Evolutionary conservation across 73 alveolate genomes (phyloP).

Genomic region (Paramecium primaurelia): DNA sequence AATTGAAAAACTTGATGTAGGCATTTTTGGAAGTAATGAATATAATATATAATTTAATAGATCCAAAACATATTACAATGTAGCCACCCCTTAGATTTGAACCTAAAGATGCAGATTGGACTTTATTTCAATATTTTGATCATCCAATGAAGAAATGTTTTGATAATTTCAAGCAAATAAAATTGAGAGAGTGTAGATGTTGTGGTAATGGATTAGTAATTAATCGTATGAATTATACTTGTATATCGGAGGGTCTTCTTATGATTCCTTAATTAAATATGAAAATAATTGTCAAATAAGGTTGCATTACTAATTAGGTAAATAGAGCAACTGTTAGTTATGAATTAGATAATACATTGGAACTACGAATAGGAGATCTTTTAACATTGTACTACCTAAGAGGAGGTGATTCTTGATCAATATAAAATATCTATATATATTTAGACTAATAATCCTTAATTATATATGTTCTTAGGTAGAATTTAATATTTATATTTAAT

Average conservation of each 20-base stretch:
- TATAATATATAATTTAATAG: neutral
- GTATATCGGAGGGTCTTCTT: neutral
- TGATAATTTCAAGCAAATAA: neutral
- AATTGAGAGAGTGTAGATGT: constrained; percentile 17
- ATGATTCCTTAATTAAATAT: neutral
- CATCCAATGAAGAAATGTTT: constrained; percentile 36
- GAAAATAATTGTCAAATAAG: neutral
- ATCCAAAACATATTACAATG: constrained; percentile 6
- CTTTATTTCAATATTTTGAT: neutral
- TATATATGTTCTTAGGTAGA: too few relatives aligned
- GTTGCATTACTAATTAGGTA: neutral
- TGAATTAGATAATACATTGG: neutral
- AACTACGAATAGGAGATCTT: neutral
- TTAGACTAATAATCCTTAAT: too few relatives aligned
- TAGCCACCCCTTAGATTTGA: constrained; percentile 19
- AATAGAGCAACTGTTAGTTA: neutral
- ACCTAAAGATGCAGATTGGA: constrained; percentile 14
- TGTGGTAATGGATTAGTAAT: neutral
- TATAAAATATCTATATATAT: neutral
- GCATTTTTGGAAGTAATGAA: neutral
- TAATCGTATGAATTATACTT: neutral
- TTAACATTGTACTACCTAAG: neutral
- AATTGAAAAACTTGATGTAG: neutral
- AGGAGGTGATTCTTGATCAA: neutral
- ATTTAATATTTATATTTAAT: too few relatives aligned